These are phyloP conservation scores for Leishmania aethiopica DNA, from an alignment of 208 protist species.

Conservation along the genomic window DNA sequence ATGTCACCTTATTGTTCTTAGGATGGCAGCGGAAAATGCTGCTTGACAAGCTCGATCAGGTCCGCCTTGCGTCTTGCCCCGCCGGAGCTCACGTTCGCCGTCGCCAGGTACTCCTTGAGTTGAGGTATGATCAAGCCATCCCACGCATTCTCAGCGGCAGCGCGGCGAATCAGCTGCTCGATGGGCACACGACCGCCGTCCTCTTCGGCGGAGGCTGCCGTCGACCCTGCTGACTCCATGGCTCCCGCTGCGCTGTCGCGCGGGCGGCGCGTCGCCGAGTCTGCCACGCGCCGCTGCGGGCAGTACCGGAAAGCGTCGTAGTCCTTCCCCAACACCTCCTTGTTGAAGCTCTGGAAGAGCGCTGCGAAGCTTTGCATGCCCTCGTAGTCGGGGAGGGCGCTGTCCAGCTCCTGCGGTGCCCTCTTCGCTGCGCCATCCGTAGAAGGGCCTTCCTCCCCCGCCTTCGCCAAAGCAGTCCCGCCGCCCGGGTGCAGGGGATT, in stretches of 20 bases:
- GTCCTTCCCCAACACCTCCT: conserved; percentile 37
- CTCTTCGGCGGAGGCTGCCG: conserved; percentile 1
- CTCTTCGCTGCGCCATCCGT: not conserved
- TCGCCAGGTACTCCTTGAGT: conserved; percentile 47
- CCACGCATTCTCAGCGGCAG: conserved; percentile 40
- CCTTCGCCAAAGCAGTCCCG: not conserved
- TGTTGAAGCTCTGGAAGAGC: conserved; percentile 60
- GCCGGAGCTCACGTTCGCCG: conserved; percentile 10
- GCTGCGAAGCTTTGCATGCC: conserved; percentile 41
- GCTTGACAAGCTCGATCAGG: conserved; percentile 7
- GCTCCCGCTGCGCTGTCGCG: conserved; percentile 9
- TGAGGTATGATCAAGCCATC: conserved; percentile 39
- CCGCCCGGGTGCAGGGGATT: not conserved
- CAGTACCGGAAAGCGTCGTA: conserved; percentile 59
- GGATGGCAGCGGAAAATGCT: conserved; percentile 2
- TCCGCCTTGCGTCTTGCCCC: conserved; percentile 18
- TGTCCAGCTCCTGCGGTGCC: conserved; percentile 21
- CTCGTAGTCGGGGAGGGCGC: conserved; percentile 53
- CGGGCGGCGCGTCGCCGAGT: not conserved
- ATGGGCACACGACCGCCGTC: conserved; percentile 11
- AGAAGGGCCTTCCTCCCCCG: not conserved
- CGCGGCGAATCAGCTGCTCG: conserved; percentile 24
- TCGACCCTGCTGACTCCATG: not conserved
- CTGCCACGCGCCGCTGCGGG: conserved; percentile 9
- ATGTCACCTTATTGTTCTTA: not conserved